Evolutionary conservation across 148 eudicot species (phyloP).

Genomic region (Gaultheria prostrata): DNA sequence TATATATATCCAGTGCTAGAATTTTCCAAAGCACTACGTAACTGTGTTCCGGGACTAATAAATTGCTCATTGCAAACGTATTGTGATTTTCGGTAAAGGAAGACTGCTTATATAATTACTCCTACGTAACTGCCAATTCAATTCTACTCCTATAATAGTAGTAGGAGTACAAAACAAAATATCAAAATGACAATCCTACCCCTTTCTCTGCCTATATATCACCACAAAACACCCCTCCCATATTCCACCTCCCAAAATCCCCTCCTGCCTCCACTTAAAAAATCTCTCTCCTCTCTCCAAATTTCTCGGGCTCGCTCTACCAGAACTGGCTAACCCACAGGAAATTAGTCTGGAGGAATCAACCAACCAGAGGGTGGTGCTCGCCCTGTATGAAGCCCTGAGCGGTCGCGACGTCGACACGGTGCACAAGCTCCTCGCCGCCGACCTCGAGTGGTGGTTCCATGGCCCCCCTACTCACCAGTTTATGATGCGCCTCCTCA

Average conservation of each 20-base stretch:
- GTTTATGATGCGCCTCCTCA: constrained; percentile 62
- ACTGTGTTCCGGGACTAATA: too few species aligned
- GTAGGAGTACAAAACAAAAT: neutral
- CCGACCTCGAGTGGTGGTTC: constrained; percentile 80
- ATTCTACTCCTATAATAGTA: too few species aligned
- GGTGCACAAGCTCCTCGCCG: constrained; percentile 50
- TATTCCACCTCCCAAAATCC: neutral
- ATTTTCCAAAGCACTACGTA: too few species aligned
- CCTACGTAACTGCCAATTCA: too few species aligned
- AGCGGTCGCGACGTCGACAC: constrained; percentile 47
- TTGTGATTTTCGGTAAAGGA: too few species aligned
- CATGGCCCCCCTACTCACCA: constrained; percentile 80
- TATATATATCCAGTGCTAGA: too few species aligned
- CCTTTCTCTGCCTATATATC: neutral
- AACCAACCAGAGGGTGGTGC: constrained; percentile 39
- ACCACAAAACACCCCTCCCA: neutral
- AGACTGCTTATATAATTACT: too few species aligned
- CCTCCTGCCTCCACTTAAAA: neutral
- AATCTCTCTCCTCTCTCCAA: neutral
- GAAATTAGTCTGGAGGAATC: constrained; percentile 24
- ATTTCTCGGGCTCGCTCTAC: neutral
- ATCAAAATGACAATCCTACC: neutral
- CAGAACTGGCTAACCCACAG: constrained; percentile 49
- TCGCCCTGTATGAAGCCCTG: constrained; percentile 57
- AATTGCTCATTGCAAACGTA: too few species aligned